Evolutionary conservation across 495 filamentous ascomycete genomes (phyloP), one percentile per base, ranked within the genome.

Genomic region (Aspergillus hancockii): DNA sequence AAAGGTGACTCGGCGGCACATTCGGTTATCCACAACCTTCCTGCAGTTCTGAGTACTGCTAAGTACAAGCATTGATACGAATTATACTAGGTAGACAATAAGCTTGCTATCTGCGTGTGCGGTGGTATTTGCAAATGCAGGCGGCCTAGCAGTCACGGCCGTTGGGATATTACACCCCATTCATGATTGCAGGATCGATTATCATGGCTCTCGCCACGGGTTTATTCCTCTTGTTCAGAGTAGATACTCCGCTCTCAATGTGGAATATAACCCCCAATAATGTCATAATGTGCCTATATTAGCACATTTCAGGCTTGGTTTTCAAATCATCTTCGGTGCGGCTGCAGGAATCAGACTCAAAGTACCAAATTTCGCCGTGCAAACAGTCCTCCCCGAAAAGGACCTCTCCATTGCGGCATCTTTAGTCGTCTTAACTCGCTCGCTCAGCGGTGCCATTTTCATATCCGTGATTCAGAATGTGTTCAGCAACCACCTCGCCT

Each of bases 101-200:
- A n/a, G n/a, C n/a, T n/a, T n/a, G n/a, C n/a, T n/a, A n/a, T n/a
- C n/a, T n/a, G n/a, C n/a, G n/a, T 3, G 21, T 28, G 14, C 21
- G 49, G 54, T 57, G 38, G 55, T 66, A 25, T 31, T 66, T 40
- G 63, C 60, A 14, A 57, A 60, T 32, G 58, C 61, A 9, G 28
- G 41, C 4, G 55, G 45, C 85, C 31, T 71, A 68, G 3, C 53
- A 75, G n/a, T 79, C 84, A 80, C 80, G 6, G 55, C 73, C 5
- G n/a, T 63, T 83, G 45, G 87, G 88, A 1, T 87, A 89, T 64
- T 88, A 89, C 71, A 76, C 80, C 2, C 85, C 86, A 8, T 84
- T 83, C 65, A 83, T 89, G 72, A 71, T 85, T 23, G 52, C 73
- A 13, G 73, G 78, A 5, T 67, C 79, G 18, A 69, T 79, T 22